Evolutionary conservation across 108 stramenopile species (phyloP), one percentile per base, ranked within the genome.

Genomic region (Skeletonema marinoi): DNA sequence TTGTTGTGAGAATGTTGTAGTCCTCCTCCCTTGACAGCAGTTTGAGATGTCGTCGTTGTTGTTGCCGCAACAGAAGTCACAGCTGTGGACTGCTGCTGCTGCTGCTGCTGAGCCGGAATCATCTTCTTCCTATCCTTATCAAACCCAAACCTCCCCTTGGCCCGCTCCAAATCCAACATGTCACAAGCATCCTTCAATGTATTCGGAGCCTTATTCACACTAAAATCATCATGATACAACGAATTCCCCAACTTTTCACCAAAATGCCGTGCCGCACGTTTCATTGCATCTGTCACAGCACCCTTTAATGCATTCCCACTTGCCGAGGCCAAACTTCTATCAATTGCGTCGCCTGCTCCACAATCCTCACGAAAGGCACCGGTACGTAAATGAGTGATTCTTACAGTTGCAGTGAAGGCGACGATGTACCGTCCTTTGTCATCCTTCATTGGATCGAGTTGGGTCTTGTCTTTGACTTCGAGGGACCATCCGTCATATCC

Each of bases 401-500:
- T 78, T 14, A 92, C 94, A 13, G 78, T 83, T 0, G 94, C 88
- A 25, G 86, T 87, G 69, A 90, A 95, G 29, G 84, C 77, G 10
- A 93, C 89, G 50, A 75, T 41, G 35, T 74, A 85, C 30, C 82
- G 62, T 9, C 78, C 87, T 42, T 84, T 82, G 4, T 84, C 75
- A 65, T 90, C 87, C 50, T 89, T 88, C 14, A 72, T 61, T 41
- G 69, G 70, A 9, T 84, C 83, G 46, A 88, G 78, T n/a, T 84
- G 78, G 13, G 84, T 73, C 31, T 81, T 86, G 50, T 78, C 70
- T 21, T 74, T 71, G 14, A 95, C 90, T 21, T 88, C 85, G 69
- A 95, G 69, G 67, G 80, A 85, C 94, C 94, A 95, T 38, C 94
- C 94, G 71, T 90, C 89, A 65, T 80, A 93, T 12, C 94, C 94